Evolutionary conservation across 2,329 filamentous ascomycete species (phyloP), one percentile per base, ranked within the genome.

Genomic region (Rhynchosporium agropyri): DNA sequence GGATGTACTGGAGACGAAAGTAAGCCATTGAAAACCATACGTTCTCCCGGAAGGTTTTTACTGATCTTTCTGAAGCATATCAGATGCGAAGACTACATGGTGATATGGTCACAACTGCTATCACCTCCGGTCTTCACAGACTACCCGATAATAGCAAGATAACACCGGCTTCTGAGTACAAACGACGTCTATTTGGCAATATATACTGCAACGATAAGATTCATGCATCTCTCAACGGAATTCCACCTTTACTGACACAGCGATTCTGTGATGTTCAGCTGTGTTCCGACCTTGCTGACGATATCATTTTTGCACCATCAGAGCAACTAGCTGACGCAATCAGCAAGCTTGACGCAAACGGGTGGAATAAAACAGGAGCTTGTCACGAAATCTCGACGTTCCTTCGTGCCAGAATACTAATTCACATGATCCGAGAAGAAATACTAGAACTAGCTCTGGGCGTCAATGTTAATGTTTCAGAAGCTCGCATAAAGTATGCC

Each of bases 361-460:
- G 72, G 26, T 73, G 72, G 70, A 73, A 71, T 42, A 65, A 43
- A 7, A 57, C 64, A n/a, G 58, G 65, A 10, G 58, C 67, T 5
- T 64, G 70, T 2, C 55, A 68, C 45, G 38, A 63, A 10, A 56
- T 64, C 4, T 70, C 68, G 8, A 62, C 65, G 8, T 45, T 58
- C 8, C 60, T 65, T 9, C 56, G 72, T 60, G 67, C 63, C n/a
- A 67, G 63, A 31, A 58, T 67, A 13, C 58, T 65, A 10, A 51
- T 71, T 6, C 59, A 58, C 29, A 50, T 61, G 9, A 64, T 73
- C 33, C 67, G 71, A 38, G 72, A 74, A 54, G 71, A 72, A 43
- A 72, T 74, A 10, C 58, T 74, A 9, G 70, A 72, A 49, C 15
- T 71, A 40, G 68, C 71, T 4, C 61, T 74, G 10, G 70, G 70